These are phyloP conservation scores for Priceomyces carsonii DNA, from an alignment of 805 yeast genomes.

Conservation along the genomic window DNA sequence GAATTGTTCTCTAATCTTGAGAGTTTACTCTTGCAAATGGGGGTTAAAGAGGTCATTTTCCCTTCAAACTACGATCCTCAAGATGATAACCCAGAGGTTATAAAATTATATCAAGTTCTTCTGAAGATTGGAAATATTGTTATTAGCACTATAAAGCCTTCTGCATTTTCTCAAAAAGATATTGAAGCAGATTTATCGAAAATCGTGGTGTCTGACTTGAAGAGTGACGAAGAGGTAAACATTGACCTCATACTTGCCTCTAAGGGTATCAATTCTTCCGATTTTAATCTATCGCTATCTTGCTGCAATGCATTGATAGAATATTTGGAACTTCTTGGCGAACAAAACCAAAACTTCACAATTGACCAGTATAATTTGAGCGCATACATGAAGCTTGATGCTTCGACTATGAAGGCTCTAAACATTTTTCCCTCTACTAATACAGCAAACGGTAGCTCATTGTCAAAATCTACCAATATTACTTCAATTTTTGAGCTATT, in stretches of 20 bases:
- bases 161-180: slow-evolving; percentile 64
- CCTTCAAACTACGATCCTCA: slow-evolving; percentile 42
- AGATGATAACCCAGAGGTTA: slow-evolving; percentile 49
- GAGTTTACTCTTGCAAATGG: slow-evolving; percentile 81
- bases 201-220: slow-evolving; percentile 45
- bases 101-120: slow-evolving; percentile 68
- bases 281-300: slow-evolving; percentile 51
- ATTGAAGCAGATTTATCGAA: slow-evolving; percentile 78
- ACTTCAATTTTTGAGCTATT: slow-evolving; percentile 76
- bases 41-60: slow-evolving; percentile 80
- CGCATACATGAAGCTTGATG: slow-evolving; percentile 87
- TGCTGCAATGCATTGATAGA: slow-evolving; percentile 68
- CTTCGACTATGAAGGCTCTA: slow-evolving; percentile 84
- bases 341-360: slow-evolving; percentile 54
- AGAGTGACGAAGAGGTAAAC: slow-evolving; percentile 27
- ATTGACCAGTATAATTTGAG: slow-evolving; percentile 68
- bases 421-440: slow-evolving; percentile 69
- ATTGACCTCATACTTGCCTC: slow-evolving; percentile 51
- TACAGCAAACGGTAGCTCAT: slow-evolving; percentile 18
- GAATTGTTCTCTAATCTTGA: slow-evolving; percentile 87
- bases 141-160: slow-evolving; percentile 56
- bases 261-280: slow-evolving; percentile 49
- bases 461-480: slow-evolving; percentile 24
- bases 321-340: slow-evolving; percentile 65
- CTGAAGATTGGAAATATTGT: slow-evolving; percentile 75